A percentile compares a stretch with the other conserved stretches of the same genome.
Conservation (phyloP, 2,329 filamentous ascomycete genomes). For the Elsinoe perseae region DNA sequence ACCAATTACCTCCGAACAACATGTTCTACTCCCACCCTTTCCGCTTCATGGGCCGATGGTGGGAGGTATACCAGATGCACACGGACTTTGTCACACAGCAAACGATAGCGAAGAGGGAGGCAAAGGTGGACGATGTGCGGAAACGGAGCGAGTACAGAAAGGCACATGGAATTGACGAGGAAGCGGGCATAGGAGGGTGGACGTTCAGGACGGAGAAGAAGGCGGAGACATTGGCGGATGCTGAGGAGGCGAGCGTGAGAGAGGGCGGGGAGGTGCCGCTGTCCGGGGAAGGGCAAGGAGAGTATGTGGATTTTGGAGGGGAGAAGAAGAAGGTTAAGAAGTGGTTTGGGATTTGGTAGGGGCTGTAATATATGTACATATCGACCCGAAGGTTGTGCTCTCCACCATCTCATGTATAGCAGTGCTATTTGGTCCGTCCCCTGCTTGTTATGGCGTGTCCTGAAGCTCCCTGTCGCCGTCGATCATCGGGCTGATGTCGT, state of each 20-base stretch:
- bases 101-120: conserved; percentile 63
- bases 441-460: conserved; percentile 38
- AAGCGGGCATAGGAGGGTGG: conserved; percentile 40
- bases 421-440: conserved; percentile 22
- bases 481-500: no score
- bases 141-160: conserved; percentile 81
- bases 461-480: no score
- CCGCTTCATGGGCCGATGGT: conserved; percentile 54
- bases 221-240: conserved; percentile 19
- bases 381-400: no score
- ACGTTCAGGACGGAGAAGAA: conserved; percentile 30
- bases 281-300: background rate
- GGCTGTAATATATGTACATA: no score
- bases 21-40: conserved; percentile 64
- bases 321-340: conserved; percentile 58
- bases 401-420: no score
- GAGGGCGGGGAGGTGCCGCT: conserved; percentile 32
- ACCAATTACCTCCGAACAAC: conserved; percentile 65
- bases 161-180: conserved; percentile 70
- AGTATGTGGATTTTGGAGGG: conserved; percentile 15
- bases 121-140: conserved; percentile 73
- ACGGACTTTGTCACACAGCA: conserved; percentile 61
- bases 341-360: conserved; percentile 74
- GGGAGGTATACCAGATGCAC: conserved; percentile 70
- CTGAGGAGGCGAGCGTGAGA: conserved; percentile 28